Evolutionary conservation across 805 yeast genomes (phyloP).

Genomic region (Hagleromyces aurorensis): DNA sequence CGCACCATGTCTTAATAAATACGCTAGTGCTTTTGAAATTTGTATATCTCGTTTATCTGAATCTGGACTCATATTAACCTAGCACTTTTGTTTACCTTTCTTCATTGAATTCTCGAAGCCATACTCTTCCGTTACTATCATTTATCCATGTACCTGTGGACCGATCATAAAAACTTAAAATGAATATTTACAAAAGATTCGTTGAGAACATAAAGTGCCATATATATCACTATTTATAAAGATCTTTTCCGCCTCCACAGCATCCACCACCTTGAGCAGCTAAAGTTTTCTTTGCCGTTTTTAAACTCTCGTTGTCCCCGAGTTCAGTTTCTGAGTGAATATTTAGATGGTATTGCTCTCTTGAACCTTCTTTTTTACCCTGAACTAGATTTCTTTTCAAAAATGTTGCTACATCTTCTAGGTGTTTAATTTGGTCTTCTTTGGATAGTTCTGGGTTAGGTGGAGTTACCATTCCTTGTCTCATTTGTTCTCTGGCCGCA

Average conservation of each 20-base stretch:
- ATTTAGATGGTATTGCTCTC: constrained; percentile 38
- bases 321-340: constrained; percentile 78
- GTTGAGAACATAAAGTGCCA: no score
- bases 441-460: constrained; percentile 43
- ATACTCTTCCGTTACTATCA: background rate
- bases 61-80: background rate
- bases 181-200: no score
- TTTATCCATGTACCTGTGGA: no score
- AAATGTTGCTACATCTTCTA: constrained; percentile 66
- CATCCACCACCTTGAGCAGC: constrained; percentile 50
- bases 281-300: constrained; percentile 39
- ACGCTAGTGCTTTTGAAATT: constrained; percentile 69
- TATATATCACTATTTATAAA: constrained; percentile 6
- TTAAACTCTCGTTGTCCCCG: constrained; percentile 82
- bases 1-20: constrained; percentile 84
- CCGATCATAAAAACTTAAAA: no score
- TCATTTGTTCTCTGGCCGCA: constrained; percentile 57
- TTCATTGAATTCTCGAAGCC: background rate
- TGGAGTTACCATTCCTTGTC: constrained; percentile 37
- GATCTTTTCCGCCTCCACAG: constrained; percentile 38
- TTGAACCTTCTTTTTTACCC: constrained; percentile 42
- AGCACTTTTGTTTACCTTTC: background rate
- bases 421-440: constrained; percentile 43
- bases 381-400: constrained; percentile 78
- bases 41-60: constrained; percentile 37